phyloP scores from a whole-genome alignment of 1,284 basidiomycete genomes.

The Papiliotrema terrestris region DNA sequence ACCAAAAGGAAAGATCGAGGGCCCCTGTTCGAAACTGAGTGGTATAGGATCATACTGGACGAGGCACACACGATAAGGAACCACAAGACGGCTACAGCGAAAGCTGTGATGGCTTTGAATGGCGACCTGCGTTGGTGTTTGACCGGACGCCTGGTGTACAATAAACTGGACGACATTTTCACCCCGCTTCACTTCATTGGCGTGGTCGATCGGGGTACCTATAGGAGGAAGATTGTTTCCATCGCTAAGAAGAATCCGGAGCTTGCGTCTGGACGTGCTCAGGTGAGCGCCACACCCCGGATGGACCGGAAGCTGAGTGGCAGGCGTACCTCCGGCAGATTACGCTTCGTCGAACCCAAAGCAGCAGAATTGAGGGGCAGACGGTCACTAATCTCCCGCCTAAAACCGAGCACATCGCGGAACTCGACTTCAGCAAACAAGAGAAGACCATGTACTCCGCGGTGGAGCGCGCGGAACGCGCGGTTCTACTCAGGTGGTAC shows the following conservation, averaged over 20 bases:
- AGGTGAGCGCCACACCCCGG: no score
- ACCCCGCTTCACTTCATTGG: slow-evolving; percentile 34
- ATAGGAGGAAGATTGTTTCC: slow-evolving; percentile 24
- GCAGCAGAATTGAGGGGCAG: slow-evolving; percentile 42
- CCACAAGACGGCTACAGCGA: slow-evolving; percentile 32
- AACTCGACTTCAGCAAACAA: slow-evolving; percentile 40
- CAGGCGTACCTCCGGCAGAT: slow-evolving; percentile 33
- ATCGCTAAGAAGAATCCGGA: slow-evolving; percentile 31
- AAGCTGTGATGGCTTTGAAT: slow-evolving; percentile 33
- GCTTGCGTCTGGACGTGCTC: slow-evolving; percentile 36
- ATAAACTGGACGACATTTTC: slow-evolving; percentile 34
- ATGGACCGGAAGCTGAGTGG: no score
- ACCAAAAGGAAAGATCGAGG: slow-evolving; percentile 19
- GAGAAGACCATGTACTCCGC: slow-evolving; percentile 46
- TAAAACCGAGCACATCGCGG: slow-evolving; percentile 32
- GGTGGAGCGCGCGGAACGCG: slow-evolving; percentile 37
- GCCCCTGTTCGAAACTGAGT: slow-evolving; percentile 37
- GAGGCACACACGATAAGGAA: slow-evolving; percentile 49
- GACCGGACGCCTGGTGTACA: slow-evolving; percentile 36
- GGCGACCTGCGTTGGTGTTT: slow-evolving; percentile 38
- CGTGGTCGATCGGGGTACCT: slow-evolving; percentile 34
- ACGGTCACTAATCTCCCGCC: slow-evolving; percentile 39
- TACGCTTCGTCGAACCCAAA: slow-evolving; percentile 44
- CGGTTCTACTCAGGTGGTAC: slow-evolving; percentile 46
- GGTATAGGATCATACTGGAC: slow-evolving; percentile 50